phyloP scores from a whole-genome alignment of 352 stramenopile species.

The Globisporangium irregulare region DNA sequence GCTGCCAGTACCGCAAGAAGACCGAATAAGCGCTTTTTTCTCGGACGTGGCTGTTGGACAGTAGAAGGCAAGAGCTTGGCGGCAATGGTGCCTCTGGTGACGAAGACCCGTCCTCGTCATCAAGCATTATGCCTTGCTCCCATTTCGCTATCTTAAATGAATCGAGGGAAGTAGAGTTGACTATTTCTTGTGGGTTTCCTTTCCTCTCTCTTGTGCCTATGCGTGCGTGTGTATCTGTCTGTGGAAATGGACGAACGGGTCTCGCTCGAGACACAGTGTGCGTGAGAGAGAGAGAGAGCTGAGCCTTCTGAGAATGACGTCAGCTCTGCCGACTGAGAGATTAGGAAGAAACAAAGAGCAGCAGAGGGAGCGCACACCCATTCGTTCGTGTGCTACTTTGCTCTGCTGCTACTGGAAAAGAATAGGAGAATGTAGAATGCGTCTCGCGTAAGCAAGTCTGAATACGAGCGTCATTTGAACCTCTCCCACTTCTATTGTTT shows the following conservation, averaged over 20 bases:
- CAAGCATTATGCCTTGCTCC: conserved; percentile 4
- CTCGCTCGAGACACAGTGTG: background rate
- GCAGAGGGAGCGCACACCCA: background rate
- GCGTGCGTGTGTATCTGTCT: background rate
- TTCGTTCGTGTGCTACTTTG: background rate
- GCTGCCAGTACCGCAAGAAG: conserved; percentile 99
- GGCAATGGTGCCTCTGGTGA: background rate
- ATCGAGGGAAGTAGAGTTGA: conserved; percentile 63
- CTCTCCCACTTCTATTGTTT: background rate
- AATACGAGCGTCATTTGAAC: background rate
- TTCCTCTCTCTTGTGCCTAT: conserved; percentile 20
- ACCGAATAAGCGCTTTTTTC: conserved; percentile 90
- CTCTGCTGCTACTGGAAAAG: background rate
- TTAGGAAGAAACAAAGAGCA: conserved; percentile 1
- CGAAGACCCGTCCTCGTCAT: background rate
- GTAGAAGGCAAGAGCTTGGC: conserved; percentile 33
- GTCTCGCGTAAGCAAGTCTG: background rate
- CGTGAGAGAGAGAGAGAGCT: background rate
- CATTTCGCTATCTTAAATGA: conserved; percentile 30
- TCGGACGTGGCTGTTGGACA: conserved; percentile 22
- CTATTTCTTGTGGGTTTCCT: conserved; percentile 53
- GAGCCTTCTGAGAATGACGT: background rate
- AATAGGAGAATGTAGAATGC: background rate
- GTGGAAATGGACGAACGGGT: background rate
- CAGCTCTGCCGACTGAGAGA: background rate